These are phyloP conservation scores for Musa acuminata DNA, from an alignment of 176 grass and related monocot genomes.

Conservation along the genomic window DNA sequence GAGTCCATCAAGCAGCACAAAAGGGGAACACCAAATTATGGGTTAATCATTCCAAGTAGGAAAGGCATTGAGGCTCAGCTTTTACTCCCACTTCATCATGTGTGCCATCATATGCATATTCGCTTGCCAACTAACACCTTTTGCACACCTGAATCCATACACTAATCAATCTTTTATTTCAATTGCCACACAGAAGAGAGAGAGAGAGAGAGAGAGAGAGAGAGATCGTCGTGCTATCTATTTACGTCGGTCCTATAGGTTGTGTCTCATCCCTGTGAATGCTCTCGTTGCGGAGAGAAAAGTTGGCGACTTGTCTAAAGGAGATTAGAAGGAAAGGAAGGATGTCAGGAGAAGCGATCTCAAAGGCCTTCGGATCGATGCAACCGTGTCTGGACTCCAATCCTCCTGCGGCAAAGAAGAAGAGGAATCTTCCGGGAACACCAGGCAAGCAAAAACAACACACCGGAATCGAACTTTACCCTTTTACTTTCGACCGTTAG, in stretches of 20 bases:
- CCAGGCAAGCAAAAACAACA: slow-evolving; percentile 45
- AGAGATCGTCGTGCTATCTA: not conserved
- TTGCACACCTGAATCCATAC: not conserved
- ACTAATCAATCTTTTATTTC: slow-evolving; percentile 26
- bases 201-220: slow-evolving; percentile 20
- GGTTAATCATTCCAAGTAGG: slow-evolving; percentile 82
- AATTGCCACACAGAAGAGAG: not conserved
- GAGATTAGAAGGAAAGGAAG: slow-evolving; percentile 12
- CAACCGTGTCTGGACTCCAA: slow-evolving; percentile 22
- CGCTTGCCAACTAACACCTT: not conserved
- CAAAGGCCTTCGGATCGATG: slow-evolving; percentile 39
- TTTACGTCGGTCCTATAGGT: too few relatives aligned
- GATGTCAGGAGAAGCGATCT: slow-evolving; percentile 54
- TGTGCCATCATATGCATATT: slow-evolving; percentile 44
- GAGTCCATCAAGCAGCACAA: not conserved
- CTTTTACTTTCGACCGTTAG: not conserved
- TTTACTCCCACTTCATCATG: slow-evolving; percentile 69
- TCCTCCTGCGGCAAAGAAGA: slow-evolving; percentile 68
- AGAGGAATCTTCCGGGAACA: slow-evolving; percentile 91
- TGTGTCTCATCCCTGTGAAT: too few relatives aligned
- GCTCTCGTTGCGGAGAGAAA: too few relatives aligned
- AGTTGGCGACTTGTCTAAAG: not conserved
- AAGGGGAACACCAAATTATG: slow-evolving; percentile 50
- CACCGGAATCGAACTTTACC: not conserved
- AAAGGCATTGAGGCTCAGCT: slow-evolving; percentile 69